Conservation (phyloP, 495 filamentous ascomycete species). For the Filosporella fistucella region DNA sequence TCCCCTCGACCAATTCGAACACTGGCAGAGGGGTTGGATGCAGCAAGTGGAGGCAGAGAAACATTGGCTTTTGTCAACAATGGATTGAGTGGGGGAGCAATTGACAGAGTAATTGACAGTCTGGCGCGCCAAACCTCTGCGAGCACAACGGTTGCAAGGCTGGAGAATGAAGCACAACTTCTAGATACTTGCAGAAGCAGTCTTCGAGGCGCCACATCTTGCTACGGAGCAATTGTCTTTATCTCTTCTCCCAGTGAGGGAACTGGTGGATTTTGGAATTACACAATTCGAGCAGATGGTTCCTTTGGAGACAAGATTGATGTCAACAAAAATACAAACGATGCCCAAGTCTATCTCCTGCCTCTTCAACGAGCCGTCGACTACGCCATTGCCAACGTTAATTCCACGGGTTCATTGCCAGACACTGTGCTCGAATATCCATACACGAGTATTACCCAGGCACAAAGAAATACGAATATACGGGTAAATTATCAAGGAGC, state of each 20-base stretch:
- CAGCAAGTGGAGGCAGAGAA: conserved; percentile 43
- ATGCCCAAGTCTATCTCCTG: conserved; percentile 67
- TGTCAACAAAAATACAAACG: conserved; percentile 54
- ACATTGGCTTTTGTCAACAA: conserved; percentile 79
- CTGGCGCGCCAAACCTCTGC: conserved; percentile 38
- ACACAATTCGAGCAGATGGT: conserved; percentile 71
- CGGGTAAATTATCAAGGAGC: conserved; percentile 61
- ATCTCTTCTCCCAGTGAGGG: conserved; percentile 67
- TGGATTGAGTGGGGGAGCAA: conserved; percentile 63
- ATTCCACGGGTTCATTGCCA: conserved; percentile 37
- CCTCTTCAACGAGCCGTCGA: conserved; percentile 78
- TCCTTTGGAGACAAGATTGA: conserved; percentile 55
- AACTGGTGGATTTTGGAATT: conserved; percentile 68
- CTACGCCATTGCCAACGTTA: conserved; percentile 55
- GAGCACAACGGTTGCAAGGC: conserved; percentile 50
- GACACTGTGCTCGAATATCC: conserved; percentile 57
- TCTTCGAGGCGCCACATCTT: conserved; percentile 65
- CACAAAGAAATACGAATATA: conserved; percentile 58
- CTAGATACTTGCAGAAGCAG: conserved; percentile 57
- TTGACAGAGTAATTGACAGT: conserved; percentile 63
- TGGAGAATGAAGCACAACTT: conserved; percentile 50
- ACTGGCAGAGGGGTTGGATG: conserved; percentile 52
- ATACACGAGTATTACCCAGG: conserved; percentile 62
- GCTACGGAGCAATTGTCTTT: conserved; percentile 75
- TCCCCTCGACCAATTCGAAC: conserved; percentile 49